Evolutionary conservation across 2,329 filamentous ascomycete species (phyloP).

Genomic region (Talaromyces albobiverticillius): DNA sequence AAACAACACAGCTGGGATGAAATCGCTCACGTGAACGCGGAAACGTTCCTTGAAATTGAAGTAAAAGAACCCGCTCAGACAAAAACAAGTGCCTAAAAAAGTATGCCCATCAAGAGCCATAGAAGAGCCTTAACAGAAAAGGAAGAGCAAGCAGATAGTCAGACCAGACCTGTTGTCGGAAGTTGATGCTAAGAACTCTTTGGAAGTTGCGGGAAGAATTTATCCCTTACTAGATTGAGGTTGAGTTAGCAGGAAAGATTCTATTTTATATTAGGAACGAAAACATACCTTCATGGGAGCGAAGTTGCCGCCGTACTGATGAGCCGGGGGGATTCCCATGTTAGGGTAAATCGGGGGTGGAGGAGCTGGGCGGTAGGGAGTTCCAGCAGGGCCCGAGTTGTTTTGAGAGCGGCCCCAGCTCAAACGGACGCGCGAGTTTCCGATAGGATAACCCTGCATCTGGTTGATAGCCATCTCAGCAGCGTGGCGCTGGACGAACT

Average conservation of each 20-base stretch:
- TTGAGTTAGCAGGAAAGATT: conserved; percentile 10
- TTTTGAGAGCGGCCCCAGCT: conserved; percentile 98
- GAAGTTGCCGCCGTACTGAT: conserved; percentile 59
- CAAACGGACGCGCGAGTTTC: conserved; percentile 94
- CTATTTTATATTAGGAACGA: conserved; percentile 19
- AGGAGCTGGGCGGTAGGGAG: conserved; percentile 92
- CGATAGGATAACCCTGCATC: conserved; percentile 99
- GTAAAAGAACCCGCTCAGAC: conserved; percentile 34
- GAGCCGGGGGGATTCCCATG: conserved; percentile 65
- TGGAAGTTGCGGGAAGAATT: neutral
- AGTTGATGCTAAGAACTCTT: conserved; percentile 35
- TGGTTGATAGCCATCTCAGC: conserved; percentile 99
- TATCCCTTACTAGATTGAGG: conserved; percentile 25
- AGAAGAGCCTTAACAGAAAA: conserved; percentile 34
- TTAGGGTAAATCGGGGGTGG: conserved; percentile 70
- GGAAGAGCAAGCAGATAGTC: conserved; percentile 38
- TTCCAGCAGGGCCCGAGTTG: conserved; percentile 94
- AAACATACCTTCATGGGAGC: conserved; percentile 63
- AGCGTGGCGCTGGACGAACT: conserved; percentile 97
- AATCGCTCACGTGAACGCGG: conserved; percentile 16
- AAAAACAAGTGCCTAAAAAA: conserved; percentile 41
- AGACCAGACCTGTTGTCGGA: conserved; percentile 41
- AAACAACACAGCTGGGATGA: conserved; percentile 16
- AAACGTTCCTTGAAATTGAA: conserved; percentile 33
- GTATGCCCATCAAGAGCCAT: conserved; percentile 42